phyloP scores from a whole-genome alignment of 179 eudicot species.

The Nepenthes alata region DNA sequence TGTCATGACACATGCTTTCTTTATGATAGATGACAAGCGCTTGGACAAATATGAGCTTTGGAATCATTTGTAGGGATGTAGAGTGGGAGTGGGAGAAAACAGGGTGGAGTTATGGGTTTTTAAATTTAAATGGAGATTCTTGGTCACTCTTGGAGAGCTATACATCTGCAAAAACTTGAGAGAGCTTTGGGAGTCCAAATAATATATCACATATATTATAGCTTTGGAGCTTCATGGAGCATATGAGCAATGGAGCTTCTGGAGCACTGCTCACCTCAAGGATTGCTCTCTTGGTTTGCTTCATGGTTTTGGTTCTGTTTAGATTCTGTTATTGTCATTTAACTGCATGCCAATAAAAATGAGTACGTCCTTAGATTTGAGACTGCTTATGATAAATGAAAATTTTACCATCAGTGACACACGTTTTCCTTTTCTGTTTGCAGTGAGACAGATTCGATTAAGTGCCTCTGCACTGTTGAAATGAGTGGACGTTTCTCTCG shows the following conservation, averaged over 20 bases:
- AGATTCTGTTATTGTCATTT: conserved; percentile 28
- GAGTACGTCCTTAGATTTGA: conserved; percentile 8
- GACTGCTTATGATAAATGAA: conserved; percentile 2
- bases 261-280: conserved; percentile 79
- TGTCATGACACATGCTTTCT: conserved; percentile 84
- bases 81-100: conserved; percentile 61
- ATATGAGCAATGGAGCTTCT: conserved; percentile 73
- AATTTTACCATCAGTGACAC: conserved; percentile 9
- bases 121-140: conserved; percentile 53
- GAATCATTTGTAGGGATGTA: conserved; percentile 90
- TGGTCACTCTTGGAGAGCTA: conserved; percentile 53
- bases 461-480: conserved; percentile 11
- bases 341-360: conserved; percentile 15
- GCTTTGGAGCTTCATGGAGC: conserved; percentile 89
- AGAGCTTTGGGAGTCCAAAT: conserved; percentile 56
- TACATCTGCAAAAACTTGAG: conserved; percentile 54
- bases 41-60: conserved; percentile 96
- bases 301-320: conserved; percentile 39
- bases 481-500: conserved; percentile 97
- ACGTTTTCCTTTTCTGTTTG: conserved; percentile 10
- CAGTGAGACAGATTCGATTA: conserved; percentile 21
- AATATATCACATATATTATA: conserved; percentile 52
- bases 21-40: conserved; percentile 96
- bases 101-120: conserved; percentile 73
- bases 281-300: conserved; percentile 97